Percentiles rank a stretch among this genome's conserved stretches.
These are phyloP conservation scores for Metschnikowia santaceciliae DNA, from an alignment of 805 yeast genomes.

Conservation along the genomic window DNA sequence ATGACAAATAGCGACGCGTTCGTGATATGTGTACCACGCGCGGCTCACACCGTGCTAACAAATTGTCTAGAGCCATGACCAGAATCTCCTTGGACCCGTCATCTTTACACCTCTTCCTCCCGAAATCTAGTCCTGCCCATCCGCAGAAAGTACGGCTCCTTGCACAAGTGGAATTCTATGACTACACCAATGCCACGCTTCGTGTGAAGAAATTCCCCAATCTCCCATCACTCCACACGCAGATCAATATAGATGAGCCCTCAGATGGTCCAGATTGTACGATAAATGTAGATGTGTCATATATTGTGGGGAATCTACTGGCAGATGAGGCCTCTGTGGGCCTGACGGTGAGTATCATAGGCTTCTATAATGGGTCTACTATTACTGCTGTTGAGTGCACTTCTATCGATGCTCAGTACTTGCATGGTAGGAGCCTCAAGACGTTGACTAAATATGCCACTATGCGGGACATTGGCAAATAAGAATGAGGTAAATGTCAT, in stretches of 20 bases:
- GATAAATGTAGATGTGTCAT: constrained; percentile 8
- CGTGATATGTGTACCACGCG: neutral
- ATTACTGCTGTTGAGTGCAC: constrained; percentile 23
- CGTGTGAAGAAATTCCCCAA: constrained; percentile 19
- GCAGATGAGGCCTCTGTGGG: constrained; percentile 17
- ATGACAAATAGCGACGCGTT: neutral
- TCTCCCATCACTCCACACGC: constrained; percentile 13
- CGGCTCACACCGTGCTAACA: neutral
- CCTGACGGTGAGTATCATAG: constrained; percentile 26
- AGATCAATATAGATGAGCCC: constrained; percentile 11
- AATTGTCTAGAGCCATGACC: constrained; percentile 23
- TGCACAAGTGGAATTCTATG: constrained; percentile 26
- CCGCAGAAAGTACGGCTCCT: constrained; percentile 24
- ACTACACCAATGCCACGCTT: constrained; percentile 11
- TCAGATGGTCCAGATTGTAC: neutral
- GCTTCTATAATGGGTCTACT: constrained; percentile 27
- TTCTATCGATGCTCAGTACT: constrained; percentile 15
- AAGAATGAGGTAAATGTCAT: neutral
- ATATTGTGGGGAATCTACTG: constrained; percentile 11
- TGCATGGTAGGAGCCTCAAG: constrained; percentile 11
- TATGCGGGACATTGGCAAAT: constrained; percentile 5
- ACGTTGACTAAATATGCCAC: constrained; percentile 18
- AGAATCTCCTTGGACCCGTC: constrained; percentile 27
- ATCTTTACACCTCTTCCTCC: constrained; percentile 17
- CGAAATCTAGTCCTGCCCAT: constrained; percentile 21